Percentiles rank a stretch among this genome's conserved stretches.
These are phyloP conservation scores for Fragaria nilgerrensis DNA, from an alignment of 306 rosid genomes.

Conservation along the genomic window DNA sequence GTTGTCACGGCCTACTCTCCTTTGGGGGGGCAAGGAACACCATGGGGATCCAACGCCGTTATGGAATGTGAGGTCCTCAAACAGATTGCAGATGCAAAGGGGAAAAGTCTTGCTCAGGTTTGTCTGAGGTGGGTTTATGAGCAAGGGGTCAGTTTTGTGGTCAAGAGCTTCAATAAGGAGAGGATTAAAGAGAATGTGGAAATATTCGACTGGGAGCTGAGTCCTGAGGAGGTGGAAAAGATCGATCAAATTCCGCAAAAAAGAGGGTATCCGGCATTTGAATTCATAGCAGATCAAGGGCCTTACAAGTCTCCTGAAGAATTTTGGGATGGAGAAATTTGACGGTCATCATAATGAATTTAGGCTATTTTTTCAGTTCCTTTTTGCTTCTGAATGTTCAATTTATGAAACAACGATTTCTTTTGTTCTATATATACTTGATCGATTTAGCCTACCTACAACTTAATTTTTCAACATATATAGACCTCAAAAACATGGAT, in stretches of 20 bases:
- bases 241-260: slow-evolving; percentile 33
- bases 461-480: too few species aligned
- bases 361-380: background rate
- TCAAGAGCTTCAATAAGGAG: slow-evolving; percentile 41
- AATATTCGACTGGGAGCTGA: slow-evolving; percentile 45
- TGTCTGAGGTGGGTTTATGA: slow-evolving; percentile 41
- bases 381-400: background rate
- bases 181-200: slow-evolving; percentile 39
- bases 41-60: slow-evolving; percentile 31
- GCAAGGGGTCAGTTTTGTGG: slow-evolving; percentile 38
- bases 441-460: too few species aligned
- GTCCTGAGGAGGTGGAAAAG: slow-evolving; percentile 25
- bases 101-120: slow-evolving; percentile 12
- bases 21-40: slow-evolving; percentile 32
- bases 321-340: slow-evolving; percentile 20
- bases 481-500: too few species aligned
- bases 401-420: too few species aligned
- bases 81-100: background rate
- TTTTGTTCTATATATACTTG: too few species aligned
- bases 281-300: slow-evolving; percentile 2
- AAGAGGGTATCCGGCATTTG: background rate
- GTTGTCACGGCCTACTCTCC: slow-evolving; percentile 46
- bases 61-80: slow-evolving; percentile 24
- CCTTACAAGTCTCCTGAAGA: slow-evolving; percentile 16
- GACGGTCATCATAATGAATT: background rate